A percentile compares a stretch with the other conserved stretches of the same genome.
These are phyloP conservation scores for Pelargonium australe DNA, from an alignment of 441 rosid genomes.

Conservation along the genomic window DNA sequence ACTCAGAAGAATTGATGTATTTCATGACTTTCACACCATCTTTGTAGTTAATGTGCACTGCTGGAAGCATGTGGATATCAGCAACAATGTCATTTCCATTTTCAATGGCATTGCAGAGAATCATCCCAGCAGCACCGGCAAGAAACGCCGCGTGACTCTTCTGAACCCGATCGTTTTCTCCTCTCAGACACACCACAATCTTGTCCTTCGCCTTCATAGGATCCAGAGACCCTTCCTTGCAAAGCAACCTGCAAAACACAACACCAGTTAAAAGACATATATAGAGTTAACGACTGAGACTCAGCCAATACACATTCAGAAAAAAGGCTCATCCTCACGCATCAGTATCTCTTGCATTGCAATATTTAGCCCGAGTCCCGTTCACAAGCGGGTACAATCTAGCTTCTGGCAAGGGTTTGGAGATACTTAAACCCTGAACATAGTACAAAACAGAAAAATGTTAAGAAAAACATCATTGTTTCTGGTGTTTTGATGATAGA, in stretches of 20 bases:
- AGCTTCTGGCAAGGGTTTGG: background rate
- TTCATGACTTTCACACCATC: background rate
- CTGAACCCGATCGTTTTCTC: background rate
- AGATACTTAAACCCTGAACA: background rate
- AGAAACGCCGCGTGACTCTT: background rate
- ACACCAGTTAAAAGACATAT: too few relatives aligned
- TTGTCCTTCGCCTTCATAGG: background rate
- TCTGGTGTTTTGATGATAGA: too few relatives aligned
- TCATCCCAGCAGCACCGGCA: background rate
- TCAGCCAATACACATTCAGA: too few relatives aligned
- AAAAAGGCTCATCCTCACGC: background rate
- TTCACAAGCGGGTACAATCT: background rate
- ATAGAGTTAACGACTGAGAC: background rate
- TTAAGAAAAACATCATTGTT: too few relatives aligned
- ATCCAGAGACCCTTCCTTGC: background rate
- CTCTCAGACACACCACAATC: conserved; percentile 1
- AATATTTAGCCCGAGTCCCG: background rate
- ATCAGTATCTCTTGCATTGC: background rate
- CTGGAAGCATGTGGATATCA: background rate
- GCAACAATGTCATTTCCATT: background rate
- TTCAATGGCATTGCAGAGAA: background rate
- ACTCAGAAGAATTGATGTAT: background rate
- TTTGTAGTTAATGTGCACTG: background rate
- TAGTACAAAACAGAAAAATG: too few relatives aligned
- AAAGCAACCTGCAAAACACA: conserved; percentile 11